Evolutionary conservation across 495 filamentous ascomycete species (phyloP), one percentile per base, ranked within the genome.

Genomic region (Penicillium daleae): DNA sequence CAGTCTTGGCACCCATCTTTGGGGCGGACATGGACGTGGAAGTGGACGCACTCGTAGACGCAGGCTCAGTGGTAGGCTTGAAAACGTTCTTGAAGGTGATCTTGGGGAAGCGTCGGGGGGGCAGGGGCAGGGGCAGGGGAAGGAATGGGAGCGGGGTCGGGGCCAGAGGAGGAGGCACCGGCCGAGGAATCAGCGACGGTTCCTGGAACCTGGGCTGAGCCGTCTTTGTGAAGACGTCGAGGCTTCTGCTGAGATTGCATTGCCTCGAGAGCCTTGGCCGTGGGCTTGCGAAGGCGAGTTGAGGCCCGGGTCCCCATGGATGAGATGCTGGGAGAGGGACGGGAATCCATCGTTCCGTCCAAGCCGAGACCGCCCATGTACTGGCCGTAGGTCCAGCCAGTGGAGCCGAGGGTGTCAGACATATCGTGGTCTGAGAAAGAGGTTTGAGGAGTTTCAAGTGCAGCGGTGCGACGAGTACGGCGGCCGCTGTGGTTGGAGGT

Each of bases 221-320:
- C 60, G 55, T 37, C n/a, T 21, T 48, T 56, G 3, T 58, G 58
- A 12, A 42, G 58, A 4, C 57, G 59, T 9, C 71, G 74, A 26
- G 68, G 60, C 50, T 69, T 65, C 8, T 65, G 66, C 46, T 71
- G 58, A 0, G 71, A 75, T 46, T 76, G 70, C 10, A 73, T 42
- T 7, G 77, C 74, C 55, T 82, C 79, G 19, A 80, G 61, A 17
- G 78, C 78, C 15, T 72, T 68, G 12, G 69, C 69, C 2, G 78
- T 80, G 0, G 77, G 77, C 54, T 80, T 80, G 10, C 79, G 74
- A 24, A 73, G 13, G 1, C 79, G 70, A 0, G 70, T 63, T 8
- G 79, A 80, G 5, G 69, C 64, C 7, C 77, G 70, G 12, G 66
- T 74, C 0, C 62, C 62, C 9, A 69, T 70, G 13, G 77, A 74